These are phyloP conservation scores for Magnusiomyces sp. DNA, from an alignment of 1,139 yeast genomes.

Conservation along the genomic window DNA sequence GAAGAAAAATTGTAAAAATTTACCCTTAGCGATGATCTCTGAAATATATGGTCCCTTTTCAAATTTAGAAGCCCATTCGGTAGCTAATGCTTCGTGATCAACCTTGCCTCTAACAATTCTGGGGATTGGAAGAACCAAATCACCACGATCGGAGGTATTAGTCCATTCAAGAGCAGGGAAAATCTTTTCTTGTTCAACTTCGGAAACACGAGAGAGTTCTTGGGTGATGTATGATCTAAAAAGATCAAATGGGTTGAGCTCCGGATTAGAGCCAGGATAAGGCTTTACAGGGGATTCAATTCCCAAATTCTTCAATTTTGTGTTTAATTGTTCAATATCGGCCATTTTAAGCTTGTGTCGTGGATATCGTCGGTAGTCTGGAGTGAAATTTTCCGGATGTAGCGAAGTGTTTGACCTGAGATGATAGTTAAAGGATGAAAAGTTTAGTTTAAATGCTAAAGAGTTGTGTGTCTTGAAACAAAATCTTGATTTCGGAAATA, in stretches of 20 bases:
- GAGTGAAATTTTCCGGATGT: not conserved
- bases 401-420: no score
- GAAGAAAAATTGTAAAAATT: conserved; percentile 85
- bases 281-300: conserved; percentile 22
- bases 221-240: conserved; percentile 83
- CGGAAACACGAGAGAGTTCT: conserved; percentile 64
- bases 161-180: conserved; percentile 89
- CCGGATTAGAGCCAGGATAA: conserved; percentile 54
- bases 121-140: conserved; percentile 85
- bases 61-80: conserved; percentile 59
- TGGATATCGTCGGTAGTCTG: conserved; percentile 5
- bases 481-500: no score
- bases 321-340: conserved; percentile 23
- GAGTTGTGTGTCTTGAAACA: no score
- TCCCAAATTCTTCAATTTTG: conserved; percentile 27
- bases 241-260: conserved; percentile 65
- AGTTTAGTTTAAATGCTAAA: no score
- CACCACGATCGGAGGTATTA: conserved; percentile 81
- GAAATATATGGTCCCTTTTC: conserved; percentile 51
- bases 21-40: conserved; percentile 76
- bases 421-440: no score
- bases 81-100: conserved; percentile 56
- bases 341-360: conserved; percentile 21
- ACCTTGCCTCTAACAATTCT: conserved; percentile 87
- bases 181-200: conserved; percentile 60